Conservation (phyloP, 2,329 filamentous ascomycete species). For the Remersonia thermophila region DNA sequence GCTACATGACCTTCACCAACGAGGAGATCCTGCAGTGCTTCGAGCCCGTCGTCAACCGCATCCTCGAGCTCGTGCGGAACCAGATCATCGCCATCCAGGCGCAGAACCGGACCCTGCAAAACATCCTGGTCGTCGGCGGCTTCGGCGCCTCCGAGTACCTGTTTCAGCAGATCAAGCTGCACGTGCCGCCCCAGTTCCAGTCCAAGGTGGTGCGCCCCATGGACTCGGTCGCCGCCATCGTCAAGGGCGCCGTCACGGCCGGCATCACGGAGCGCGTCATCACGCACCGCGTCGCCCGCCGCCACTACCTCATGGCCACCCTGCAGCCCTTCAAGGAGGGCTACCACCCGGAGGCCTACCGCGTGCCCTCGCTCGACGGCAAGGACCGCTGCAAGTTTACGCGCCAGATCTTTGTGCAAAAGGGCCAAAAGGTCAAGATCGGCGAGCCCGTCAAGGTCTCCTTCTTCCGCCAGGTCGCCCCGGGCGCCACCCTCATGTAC, state of each 20-base stretch:
- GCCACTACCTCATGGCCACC: constrained; percentile 98
- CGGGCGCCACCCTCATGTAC: constrained; percentile 96
- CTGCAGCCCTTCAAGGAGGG: constrained; percentile 98
- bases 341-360: constrained; percentile 95
- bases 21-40: constrained; percentile 99
- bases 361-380: constrained; percentile 88
- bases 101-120: constrained; percentile 87
- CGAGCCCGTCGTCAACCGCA: constrained; percentile 94
- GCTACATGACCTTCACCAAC: constrained; percentile 99
- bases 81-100: constrained; percentile 99
- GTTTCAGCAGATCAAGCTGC: constrained; percentile 98
- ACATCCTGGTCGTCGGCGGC: constrained; percentile 92
- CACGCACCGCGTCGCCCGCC: constrained; percentile 89
- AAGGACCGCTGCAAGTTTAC: constrained; percentile 99
- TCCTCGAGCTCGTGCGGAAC: constrained; percentile 89
- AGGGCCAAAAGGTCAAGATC: constrained; percentile 97
- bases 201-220: constrained; percentile 96
- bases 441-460: constrained; percentile 97
- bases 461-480: constrained; percentile 95
- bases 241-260: constrained; percentile 94
- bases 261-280: constrained; percentile 96
- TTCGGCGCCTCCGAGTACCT: constrained; percentile 98
- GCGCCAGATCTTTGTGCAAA: constrained; percentile 94
- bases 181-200: constrained; percentile 96
- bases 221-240: constrained; percentile 97